phyloP scores from a whole-genome alignment of 2,329 filamentous ascomycete species.

The Stachybotrys echinatus region DNA sequence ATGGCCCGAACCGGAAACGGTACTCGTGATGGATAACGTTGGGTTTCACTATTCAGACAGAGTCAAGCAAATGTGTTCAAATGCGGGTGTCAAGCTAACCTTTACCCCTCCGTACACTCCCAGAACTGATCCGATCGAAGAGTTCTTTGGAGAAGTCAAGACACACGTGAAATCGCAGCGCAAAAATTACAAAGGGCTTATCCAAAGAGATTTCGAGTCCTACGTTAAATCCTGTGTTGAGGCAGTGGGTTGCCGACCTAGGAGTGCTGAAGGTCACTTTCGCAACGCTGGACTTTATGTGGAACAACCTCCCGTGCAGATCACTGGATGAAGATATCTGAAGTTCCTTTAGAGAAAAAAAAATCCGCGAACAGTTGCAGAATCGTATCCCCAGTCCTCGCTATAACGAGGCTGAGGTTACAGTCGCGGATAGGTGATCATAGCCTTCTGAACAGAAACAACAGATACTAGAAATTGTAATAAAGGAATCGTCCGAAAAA shows the following conservation, averaged over 20 bases:
- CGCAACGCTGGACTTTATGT: not conserved
- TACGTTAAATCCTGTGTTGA: not conserved
- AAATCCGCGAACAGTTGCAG: no score
- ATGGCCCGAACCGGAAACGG: not conserved
- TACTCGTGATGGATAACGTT: not conserved
- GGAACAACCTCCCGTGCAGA: not conserved
- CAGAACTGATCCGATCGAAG: not conserved
- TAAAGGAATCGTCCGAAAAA: no score
- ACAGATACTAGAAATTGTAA: no score
- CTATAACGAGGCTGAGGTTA: no score
- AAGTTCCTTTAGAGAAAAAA: no score
- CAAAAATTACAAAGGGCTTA: not conserved
- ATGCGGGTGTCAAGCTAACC: not conserved
- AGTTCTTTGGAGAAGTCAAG: not conserved
- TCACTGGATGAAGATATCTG: no score
- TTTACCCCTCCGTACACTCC: not conserved
- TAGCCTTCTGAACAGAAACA: no score
- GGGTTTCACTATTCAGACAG: not conserved
- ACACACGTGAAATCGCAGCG: not conserved
- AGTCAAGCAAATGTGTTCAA: not conserved
- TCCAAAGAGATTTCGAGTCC: not conserved
- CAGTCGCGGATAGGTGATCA: no score
- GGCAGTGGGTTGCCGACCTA: not conserved
- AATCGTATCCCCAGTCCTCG: no score
- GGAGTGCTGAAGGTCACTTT: not conserved